A percentile compares a stretch with the other conserved stretches of the same genome.
phyloP scores from a whole-genome alignment of 2,329 filamentous ascomycete species.

The Cercospora zeina region DNA sequence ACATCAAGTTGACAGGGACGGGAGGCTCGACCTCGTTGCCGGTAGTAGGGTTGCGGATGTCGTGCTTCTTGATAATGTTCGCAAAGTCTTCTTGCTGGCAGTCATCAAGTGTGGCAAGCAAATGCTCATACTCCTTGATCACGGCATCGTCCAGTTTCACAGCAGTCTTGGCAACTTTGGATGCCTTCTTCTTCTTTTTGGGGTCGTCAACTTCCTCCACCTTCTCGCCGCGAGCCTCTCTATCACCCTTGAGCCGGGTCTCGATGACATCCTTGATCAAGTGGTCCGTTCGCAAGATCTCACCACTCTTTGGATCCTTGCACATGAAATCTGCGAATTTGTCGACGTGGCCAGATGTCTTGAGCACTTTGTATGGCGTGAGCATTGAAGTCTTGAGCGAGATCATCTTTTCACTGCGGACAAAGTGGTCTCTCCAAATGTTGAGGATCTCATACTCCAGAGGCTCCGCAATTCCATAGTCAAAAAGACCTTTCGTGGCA shows the following conservation, averaged over 20 bases:
- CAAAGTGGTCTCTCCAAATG: constrained; percentile 88
- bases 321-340: constrained; percentile 99
- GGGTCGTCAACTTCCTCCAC: constrained; percentile 71
- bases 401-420: constrained; percentile 91
- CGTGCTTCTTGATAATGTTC: constrained; percentile 82
- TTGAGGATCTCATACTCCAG: constrained; percentile 87
- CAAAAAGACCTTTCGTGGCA: constrained; percentile 63
- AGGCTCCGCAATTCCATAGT: constrained; percentile 86
- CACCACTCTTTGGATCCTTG: constrained; percentile 86
- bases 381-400: constrained; percentile 93
- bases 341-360: constrained; percentile 91
- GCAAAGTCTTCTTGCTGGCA: constrained; percentile 85
- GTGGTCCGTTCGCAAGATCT: constrained; percentile 94
- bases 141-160: constrained; percentile 85
- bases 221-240: constrained; percentile 84
- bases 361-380: constrained; percentile 89
- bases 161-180: constrained; percentile 65
- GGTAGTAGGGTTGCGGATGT: constrained; percentile 84
- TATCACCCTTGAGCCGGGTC: constrained; percentile 81
- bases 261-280: constrained; percentile 94
- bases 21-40: constrained; percentile 75
- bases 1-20: constrained; percentile 97
- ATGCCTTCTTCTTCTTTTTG: constrained; percentile 82
- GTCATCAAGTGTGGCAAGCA: constrained; percentile 92
- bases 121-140: constrained; percentile 85